Percentiles rank a stretch among this genome's conserved stretches.
Conservation (phyloP, 2,329 filamentous ascomycete genomes). For the Xenoacremonium recifei region DNA sequence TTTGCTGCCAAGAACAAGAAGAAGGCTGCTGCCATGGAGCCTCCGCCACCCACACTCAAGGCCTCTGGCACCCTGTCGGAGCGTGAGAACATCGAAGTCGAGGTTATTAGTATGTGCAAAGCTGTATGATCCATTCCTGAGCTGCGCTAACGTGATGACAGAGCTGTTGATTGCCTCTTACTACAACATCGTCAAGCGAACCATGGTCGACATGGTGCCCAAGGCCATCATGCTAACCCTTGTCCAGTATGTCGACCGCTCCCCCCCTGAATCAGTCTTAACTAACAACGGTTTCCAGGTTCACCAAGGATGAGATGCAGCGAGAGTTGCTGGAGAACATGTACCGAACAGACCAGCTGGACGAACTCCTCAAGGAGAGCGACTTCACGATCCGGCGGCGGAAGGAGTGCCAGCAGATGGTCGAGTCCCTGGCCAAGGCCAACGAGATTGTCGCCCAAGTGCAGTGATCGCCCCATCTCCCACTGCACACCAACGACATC, state of each 20-base stretch:
- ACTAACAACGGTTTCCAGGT: constrained; percentile 48
- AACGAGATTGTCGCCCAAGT: constrained; percentile 93
- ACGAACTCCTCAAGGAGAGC: constrained; percentile 95
- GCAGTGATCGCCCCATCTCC: constrained; percentile 43
- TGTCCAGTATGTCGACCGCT: constrained; percentile 69
- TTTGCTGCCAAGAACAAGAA: constrained; percentile 99
- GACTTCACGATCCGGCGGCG: constrained; percentile 92
- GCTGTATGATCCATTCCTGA: not conserved
- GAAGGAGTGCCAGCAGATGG: constrained; percentile 99
- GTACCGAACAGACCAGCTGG: constrained; percentile 87
- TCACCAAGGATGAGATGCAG: constrained; percentile 98
- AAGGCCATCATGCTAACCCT: constrained; percentile 99
- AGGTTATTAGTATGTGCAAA: constrained; percentile 83
- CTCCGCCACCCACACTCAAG: constrained; percentile 88
- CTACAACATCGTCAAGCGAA: constrained; percentile 96
- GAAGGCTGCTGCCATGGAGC: constrained; percentile 99
- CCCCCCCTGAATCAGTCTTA: not conserved
- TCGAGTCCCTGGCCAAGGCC: constrained; percentile 84
- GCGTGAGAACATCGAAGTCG: constrained; percentile 92
- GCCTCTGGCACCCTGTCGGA: constrained; percentile 91
- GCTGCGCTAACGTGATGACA: constrained; percentile 34
- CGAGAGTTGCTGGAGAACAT: constrained; percentile 94
- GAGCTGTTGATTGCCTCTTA: constrained; percentile 95
- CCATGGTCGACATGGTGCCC: constrained; percentile 99
- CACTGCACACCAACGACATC: too few relatives aligned